A percentile compares a stretch with the other conserved stretches of the same genome.
Evolutionary conservation across 768 basidiomycete species (phyloP).

Genomic region (Lactifluus subvellereus): DNA sequence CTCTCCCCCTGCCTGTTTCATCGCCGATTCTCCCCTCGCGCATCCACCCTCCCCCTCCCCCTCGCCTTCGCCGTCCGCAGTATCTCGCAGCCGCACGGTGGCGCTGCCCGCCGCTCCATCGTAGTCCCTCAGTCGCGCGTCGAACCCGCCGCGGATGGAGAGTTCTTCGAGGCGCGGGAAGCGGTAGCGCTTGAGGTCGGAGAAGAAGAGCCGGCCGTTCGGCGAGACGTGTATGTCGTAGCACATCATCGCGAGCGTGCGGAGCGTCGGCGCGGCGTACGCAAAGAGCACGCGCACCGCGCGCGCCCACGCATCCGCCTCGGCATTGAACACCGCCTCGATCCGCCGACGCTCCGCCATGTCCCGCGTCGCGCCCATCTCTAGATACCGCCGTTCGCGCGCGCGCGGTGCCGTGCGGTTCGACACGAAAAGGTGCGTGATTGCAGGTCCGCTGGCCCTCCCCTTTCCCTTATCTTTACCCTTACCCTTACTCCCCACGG

Average conservation of each 20-base stretch:
- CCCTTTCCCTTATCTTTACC: conserved; percentile 1
- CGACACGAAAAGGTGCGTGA: conserved; percentile 20
- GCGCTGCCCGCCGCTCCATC: not conserved
- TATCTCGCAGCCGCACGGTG: not conserved
- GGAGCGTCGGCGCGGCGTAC: conserved; percentile 19
- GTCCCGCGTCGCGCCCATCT: conserved; percentile 18
- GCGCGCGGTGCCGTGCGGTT: conserved; percentile 14
- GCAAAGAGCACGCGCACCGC: conserved; percentile 20
- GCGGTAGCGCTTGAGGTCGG: conserved; percentile 17
- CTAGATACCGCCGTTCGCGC: conserved; percentile 15
- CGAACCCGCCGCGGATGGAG: conserved; percentile 23
- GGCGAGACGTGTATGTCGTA: conserved; percentile 24
- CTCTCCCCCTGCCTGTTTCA: not conserved
- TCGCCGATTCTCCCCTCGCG: not conserved
- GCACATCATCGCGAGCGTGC: conserved; percentile 23
- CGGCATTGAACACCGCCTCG: conserved; percentile 14
- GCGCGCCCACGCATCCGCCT: conserved; percentile 18
- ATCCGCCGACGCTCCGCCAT: conserved; percentile 15
- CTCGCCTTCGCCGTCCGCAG: not conserved
- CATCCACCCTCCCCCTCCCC: not conserved
- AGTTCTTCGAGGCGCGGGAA: conserved; percentile 21
- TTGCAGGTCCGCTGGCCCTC: not conserved
- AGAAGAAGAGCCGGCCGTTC: conserved; percentile 19
- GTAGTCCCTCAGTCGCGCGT: conserved; percentile 18
- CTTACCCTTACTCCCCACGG: not conserved